Evolutionary conservation across 441 rosid species (phyloP).

Genomic region (Raphanus hybrid): DNA sequence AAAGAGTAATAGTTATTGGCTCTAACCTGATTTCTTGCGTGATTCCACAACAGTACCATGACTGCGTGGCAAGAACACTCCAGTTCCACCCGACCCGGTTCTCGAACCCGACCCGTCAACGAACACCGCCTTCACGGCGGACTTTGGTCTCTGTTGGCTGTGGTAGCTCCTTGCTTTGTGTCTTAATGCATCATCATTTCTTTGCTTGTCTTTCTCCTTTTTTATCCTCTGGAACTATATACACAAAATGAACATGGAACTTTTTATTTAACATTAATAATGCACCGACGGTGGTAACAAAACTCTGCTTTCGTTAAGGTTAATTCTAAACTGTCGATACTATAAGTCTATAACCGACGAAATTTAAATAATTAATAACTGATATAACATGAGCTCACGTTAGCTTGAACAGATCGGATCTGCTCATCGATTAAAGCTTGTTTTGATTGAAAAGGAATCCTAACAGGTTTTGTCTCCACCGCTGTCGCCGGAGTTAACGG

Average conservation of each 20-base stretch:
- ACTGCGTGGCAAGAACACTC: slow-evolving; percentile 83
- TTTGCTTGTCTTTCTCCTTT: slow-evolving; percentile 53
- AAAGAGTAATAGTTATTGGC: too few relatives aligned
- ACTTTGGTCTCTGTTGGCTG: slow-evolving; percentile 39
- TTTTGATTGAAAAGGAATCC: slow-evolving; percentile 46
- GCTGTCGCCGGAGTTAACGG: slow-evolving; percentile 38
- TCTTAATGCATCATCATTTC: slow-evolving; percentile 38
- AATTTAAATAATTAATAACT: neutral
- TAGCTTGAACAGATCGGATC: slow-evolving; percentile 64
- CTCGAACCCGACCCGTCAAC: slow-evolving; percentile 56
- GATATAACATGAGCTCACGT: slow-evolving; percentile 29
- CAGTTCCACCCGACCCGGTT: slow-evolving; percentile 70
- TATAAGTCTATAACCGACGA: slow-evolving; percentile 14
- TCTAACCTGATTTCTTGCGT: slow-evolving; percentile 69
- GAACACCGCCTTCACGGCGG: slow-evolving; percentile 69
- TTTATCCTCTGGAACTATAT: slow-evolving; percentile 52
- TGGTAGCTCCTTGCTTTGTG: slow-evolving; percentile 34
- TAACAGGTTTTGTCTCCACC: slow-evolving; percentile 37
- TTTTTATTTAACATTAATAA: neutral
- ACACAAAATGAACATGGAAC: neutral
- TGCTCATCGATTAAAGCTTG: slow-evolving; percentile 64
- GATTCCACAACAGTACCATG: slow-evolving; percentile 50
- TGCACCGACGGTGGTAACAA: slow-evolving; percentile 4
- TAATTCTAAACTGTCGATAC: slow-evolving; percentile 24
- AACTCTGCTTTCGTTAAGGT: neutral